Conservation (phyloP, 352 stramenopile genomes). For the Phytopythium sindhum region DNA sequence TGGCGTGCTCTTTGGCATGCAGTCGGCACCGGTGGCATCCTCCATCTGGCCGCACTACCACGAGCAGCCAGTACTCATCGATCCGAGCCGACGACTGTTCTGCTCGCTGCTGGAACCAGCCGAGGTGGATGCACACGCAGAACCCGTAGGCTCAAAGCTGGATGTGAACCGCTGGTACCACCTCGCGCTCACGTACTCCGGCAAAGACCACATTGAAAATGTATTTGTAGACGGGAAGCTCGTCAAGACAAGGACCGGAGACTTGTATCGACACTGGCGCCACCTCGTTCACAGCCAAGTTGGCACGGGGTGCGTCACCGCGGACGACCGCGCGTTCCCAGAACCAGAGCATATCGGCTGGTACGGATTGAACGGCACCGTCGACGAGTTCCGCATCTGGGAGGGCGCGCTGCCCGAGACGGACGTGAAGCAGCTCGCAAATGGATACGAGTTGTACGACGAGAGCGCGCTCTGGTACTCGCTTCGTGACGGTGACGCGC, state of each 20-base stretch:
- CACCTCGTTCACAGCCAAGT: conserved; percentile 36
- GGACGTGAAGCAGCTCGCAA: conserved; percentile 12
- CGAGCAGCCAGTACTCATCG: conserved; percentile 36
- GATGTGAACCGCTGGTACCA: conserved; percentile 38
- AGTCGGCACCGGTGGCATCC: conserved; percentile 28
- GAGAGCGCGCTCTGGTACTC: conserved; percentile 5
- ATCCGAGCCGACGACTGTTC: conserved; percentile 34
- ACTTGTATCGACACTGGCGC: conserved; percentile 32
- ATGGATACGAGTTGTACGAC: conserved; percentile 2
- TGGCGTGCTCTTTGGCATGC: conserved; percentile 38
- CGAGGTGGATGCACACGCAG: not conserved
- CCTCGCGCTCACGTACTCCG: conserved; percentile 35
- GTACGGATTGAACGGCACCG: conserved; percentile 40
- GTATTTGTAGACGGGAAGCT: conserved; percentile 40
- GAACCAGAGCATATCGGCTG: conserved; percentile 25
- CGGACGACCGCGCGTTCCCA: conserved; percentile 17
- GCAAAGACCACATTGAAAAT: conserved; percentile 15
- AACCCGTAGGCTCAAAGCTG: conserved; percentile 17
- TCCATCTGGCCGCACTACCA: conserved; percentile 36
- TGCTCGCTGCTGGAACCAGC: conserved; percentile 41
- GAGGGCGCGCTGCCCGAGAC: conserved; percentile 6
- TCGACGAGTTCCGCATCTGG: conserved; percentile 33
- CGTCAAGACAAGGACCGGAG: conserved; percentile 10
- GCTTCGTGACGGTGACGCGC: not conserved
- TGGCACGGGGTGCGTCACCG: conserved; percentile 34